phyloP scores from a whole-genome alignment of 495 filamentous ascomycete species.

The Annulohypoxylon moriforme region DNA sequence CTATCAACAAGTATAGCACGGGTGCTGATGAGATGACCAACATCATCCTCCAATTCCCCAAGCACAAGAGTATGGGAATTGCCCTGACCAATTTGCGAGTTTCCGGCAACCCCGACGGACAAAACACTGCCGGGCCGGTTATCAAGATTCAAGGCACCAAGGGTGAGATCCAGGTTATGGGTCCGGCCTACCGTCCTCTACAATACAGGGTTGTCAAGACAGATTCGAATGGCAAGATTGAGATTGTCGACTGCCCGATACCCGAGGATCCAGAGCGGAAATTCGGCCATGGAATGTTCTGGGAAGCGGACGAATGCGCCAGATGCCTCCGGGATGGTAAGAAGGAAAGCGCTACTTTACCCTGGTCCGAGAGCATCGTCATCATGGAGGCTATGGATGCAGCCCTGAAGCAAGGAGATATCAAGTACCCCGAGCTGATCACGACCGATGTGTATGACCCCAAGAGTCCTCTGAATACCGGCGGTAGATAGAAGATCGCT shows the following conservation, averaged over 20 bases:
- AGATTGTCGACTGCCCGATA: constrained; percentile 72
- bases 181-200: constrained; percentile 76
- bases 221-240: constrained; percentile 57
- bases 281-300: constrained; percentile 88
- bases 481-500: constrained; percentile 41
- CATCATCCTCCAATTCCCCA: constrained; percentile 81
- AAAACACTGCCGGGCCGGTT: constrained; percentile 70
- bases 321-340: constrained; percentile 85
- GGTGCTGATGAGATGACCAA: constrained; percentile 86
- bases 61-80: constrained; percentile 73
- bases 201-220: constrained; percentile 69
- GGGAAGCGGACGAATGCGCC: constrained; percentile 92
- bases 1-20: constrained; percentile 83
- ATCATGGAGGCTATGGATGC: constrained; percentile 97
- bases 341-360: constrained; percentile 77
- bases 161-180: constrained; percentile 87
- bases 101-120: constrained; percentile 71
- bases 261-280: constrained; percentile 62
- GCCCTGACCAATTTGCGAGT: constrained; percentile 82
- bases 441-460: constrained; percentile 78
- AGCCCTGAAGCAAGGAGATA: constrained; percentile 78
- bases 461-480: constrained; percentile 64
- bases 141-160: constrained; percentile 86
- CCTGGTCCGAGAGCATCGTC: constrained; percentile 84
- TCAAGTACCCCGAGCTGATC: constrained; percentile 85